Evolutionary conservation across 2,329 filamentous ascomycete species (phyloP).

Genomic region (Aspergillus luchuensis): DNA sequence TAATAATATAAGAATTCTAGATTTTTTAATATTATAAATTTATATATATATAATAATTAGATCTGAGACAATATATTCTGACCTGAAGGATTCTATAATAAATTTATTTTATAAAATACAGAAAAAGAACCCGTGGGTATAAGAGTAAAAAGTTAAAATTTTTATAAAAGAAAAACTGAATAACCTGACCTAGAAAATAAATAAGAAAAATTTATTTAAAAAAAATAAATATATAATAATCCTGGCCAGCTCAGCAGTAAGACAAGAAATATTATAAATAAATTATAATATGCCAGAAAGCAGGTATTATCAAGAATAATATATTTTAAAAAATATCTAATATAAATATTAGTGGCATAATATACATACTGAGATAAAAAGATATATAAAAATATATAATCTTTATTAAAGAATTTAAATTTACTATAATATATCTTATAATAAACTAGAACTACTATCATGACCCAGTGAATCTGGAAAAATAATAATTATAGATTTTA

Average conservation of each 20-base stretch:
- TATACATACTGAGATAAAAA: too few species aligned
- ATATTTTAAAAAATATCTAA: neutral
- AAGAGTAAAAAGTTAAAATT: neutral
- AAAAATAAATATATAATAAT: too few species aligned
- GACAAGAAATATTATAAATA: too few species aligned
- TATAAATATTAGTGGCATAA: neutral
- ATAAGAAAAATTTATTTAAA: too few species aligned
- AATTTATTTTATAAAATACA: neutral
- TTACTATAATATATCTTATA: too few species aligned
- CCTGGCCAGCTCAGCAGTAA: neutral
- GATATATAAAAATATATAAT: too few species aligned
- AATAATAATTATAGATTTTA: too few species aligned
- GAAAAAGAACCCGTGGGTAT: neutral
- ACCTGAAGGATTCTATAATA: neutral
- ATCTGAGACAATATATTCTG: neutral
- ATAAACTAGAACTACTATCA: rapidly evolving
- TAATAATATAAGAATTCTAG: neutral
- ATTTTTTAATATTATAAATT: neutral
- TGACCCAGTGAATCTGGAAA: too few species aligned
- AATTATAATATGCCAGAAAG: too few species aligned
- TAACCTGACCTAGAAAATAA: too few species aligned
- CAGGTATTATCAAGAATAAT: too few species aligned
- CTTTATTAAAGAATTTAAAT: too few species aligned
- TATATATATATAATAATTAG: neutral
- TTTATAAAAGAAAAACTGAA: neutral